Conservation (phyloP, 441 rosid species). For the Syzygium syzygioides region DNA sequence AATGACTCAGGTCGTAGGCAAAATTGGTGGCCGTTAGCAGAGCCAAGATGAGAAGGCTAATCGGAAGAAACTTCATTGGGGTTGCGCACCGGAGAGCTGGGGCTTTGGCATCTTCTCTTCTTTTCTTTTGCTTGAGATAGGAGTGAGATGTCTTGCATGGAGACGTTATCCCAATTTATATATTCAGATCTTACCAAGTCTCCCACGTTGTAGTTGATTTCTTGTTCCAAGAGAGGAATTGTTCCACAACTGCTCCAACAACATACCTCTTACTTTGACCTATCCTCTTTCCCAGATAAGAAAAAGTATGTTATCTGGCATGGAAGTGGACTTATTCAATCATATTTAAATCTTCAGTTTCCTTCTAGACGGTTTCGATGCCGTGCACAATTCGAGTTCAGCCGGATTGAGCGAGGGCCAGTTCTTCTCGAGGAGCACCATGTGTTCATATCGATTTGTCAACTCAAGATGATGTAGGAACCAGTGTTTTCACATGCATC, state of each 20-base stretch:
- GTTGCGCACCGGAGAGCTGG: background rate
- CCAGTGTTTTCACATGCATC: background rate
- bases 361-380: background rate
- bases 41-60: background rate
- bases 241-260: background rate
- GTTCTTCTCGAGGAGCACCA: background rate
- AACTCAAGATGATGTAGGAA: background rate
- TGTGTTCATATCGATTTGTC: background rate
- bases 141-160: background rate
- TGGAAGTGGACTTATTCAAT: background rate
- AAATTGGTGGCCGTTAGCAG: background rate
- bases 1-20: background rate
- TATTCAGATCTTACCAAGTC: background rate
- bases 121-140: background rate
- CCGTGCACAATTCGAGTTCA: background rate
- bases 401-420: background rate
- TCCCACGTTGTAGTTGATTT: background rate
- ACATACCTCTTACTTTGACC: background rate
- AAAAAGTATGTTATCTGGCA: background rate
- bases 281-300: background rate
- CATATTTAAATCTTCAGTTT: background rate
- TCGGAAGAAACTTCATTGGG: background rate
- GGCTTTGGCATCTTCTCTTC: background rate
- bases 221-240: background rate
- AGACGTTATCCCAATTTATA: background rate